Percentiles rank a stretch among this genome's conserved stretches.
Evolutionary conservation across 495 filamentous ascomycete species (phyloP).

Genomic region (Amorphotheca resinae): DNA sequence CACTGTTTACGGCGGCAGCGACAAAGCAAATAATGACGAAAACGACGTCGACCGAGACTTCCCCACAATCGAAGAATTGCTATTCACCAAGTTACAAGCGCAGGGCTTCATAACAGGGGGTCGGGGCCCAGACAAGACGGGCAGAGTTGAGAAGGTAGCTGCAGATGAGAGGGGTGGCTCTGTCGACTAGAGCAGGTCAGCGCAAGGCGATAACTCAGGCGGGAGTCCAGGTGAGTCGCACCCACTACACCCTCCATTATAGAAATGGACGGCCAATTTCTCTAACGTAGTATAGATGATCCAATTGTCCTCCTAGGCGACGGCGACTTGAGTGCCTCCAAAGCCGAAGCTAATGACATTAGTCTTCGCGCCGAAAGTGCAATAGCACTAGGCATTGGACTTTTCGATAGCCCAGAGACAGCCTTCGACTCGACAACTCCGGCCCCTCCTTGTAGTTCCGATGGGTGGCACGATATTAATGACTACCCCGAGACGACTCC

Average conservation of each 20-base stretch:
- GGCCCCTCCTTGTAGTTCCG: conserved; percentile 2
- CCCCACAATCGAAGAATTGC: conserved; percentile 11
- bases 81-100: conserved; percentile 9
- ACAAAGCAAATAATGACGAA: conserved; percentile 5
- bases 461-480: conserved; percentile 12
- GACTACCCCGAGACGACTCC: conserved; percentile 9
- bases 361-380: conserved; percentile 4
- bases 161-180: conserved; percentile 10
- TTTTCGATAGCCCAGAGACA: conserved; percentile 11
- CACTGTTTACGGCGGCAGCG: not conserved
- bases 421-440: conserved; percentile 9
- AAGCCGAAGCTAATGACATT: conserved; percentile 7
- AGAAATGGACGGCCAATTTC: conserved; percentile 10
- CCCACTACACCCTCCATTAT: conserved; percentile 7
- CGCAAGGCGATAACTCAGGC: conserved; percentile 10
- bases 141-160: conserved; percentile 10
- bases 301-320: conserved; percentile 10
- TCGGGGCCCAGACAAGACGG: not conserved
- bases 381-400: conserved; percentile 1
- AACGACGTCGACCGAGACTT: conserved; percentile 8
- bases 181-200: conserved; percentile 8
- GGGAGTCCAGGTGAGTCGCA: conserved; percentile 9
- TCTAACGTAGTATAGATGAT: conserved; percentile 9
- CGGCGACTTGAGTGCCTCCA: conserved; percentile 8
- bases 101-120: conserved; percentile 6